Evolutionary conservation across 2,329 filamentous ascomycete species (phyloP), one percentile per base, ranked within the genome.

Genomic region (Aspergillus caelatus): DNA sequence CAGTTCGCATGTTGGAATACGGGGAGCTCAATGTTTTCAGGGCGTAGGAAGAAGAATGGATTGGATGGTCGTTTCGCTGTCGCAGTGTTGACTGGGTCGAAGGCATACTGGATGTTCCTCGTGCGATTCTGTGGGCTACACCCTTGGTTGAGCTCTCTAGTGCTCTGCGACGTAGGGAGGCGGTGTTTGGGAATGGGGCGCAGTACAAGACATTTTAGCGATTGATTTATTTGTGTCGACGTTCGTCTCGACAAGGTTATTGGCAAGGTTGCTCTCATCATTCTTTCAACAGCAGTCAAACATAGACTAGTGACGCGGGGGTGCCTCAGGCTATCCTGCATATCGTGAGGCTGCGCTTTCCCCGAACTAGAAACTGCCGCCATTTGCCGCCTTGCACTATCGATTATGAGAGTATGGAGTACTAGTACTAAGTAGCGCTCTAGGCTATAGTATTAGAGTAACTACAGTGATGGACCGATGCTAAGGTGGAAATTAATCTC

Each of bases 11-110:
- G 26, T 7, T 64, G 43, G 34, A 56, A 57, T 16, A 28, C 34
- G 4, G 39, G 34, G 3, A 2, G 12, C 14, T 58, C 1, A 16
- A 62, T 32, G 11, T 7, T 52, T 2, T 26, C 1, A 5, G 58
- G 54, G 12, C 16, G 11, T 7, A 66, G 58, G 36, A 63, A 64
- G 5, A 16, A 14, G 52, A 66, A 67, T 12, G 28, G 6, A 8
- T 28, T 23, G 7, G 43, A 14, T 30, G n/a, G 10, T 1, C 7
- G 8, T 16, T 23, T 7, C 6, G 4, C 21, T 2, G 43, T n/a
- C 30, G 50, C 16, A 32, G 2, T 52, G 12, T 41, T 32, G 19
- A 58, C 60, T 19, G 66, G 64, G 21, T 68, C 66, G 21, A 68
- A 64, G 11, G 64, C 64, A 39, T 66, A 63, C 6, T 39, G n/a